Evolutionary conservation across 2,329 filamentous ascomycete species (phyloP), one percentile per base, ranked within the genome.

Genomic region (Fusarium falciforme): DNA sequence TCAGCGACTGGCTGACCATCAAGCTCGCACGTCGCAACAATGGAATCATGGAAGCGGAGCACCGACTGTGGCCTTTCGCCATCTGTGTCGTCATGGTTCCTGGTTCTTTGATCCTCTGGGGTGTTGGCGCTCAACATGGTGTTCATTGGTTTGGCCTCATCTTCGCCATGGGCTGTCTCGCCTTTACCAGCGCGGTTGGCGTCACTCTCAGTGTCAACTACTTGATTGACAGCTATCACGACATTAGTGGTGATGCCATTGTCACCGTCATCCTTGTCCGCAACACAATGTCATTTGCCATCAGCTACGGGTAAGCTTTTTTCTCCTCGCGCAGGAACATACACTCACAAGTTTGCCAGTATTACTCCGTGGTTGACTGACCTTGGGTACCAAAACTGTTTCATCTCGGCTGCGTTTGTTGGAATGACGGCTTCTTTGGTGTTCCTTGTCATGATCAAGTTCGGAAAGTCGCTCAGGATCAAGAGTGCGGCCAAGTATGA

Each of bases 371-470:
- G 85, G 85, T 76, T 86, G 2, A 81, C 78, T 6, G 75, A 81
- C 6, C 76, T 85, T 58, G 85, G 85, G 0, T 80, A 82, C 31
- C 83, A 85, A 47, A 85, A 86, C 65, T 83, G 84, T 6, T 87
- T 83, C 61, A 76, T 86, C 44, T 82, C 85, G 12, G 78, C 82
- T 4, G 85, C 83, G 0, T 84, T 85, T 10, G 68, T 85, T 67
- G 82, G 80, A 0, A 70, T 86, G 64, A 82, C 79, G 6, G 81
- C 83, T 55, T 81, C 83, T 25, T 75, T 84, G 33, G 83, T 82
- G 16, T 82, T 84, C 74, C 78, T 88, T 12, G 54, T 84, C 2
- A 84, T 89, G 73, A 83, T 89, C 12, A 86, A 82, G 72, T 89
- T 81, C 67, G 88, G 88, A 1, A 82, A 82, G 71, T 40, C 25